phyloP scores from a whole-genome alignment of 495 filamentous ascomycete genomes.

The Talaromyces proteolyticus region DNA sequence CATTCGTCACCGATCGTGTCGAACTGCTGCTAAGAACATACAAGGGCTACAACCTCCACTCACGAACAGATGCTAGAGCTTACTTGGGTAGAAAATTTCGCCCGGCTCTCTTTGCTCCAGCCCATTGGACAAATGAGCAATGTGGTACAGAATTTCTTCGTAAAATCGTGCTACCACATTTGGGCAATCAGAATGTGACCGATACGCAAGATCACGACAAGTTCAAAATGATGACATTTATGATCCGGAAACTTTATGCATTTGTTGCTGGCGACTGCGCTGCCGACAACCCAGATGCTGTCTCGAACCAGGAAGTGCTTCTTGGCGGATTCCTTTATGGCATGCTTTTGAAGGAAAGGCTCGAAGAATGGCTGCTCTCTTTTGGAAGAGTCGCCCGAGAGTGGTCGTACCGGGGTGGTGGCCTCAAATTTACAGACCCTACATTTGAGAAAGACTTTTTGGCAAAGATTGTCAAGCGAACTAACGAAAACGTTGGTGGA shows the following conservation, averaged over 20 bases:
- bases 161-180: slow-evolving; percentile 83
- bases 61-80: slow-evolving; percentile 66
- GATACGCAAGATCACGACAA: slow-evolving; percentile 82
- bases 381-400: slow-evolving; percentile 57
- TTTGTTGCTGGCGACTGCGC: slow-evolving; percentile 88
- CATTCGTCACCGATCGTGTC: slow-evolving; percentile 90
- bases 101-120: slow-evolving; percentile 71
- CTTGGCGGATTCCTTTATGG: slow-evolving; percentile 91
- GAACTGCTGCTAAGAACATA: slow-evolving; percentile 90
- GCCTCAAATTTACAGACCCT: slow-evolving; percentile 59
- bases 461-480: slow-evolving; percentile 64
- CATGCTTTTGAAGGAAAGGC: slow-evolving; percentile 88
- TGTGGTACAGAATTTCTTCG: slow-evolving; percentile 85
- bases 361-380: slow-evolving; percentile 79
- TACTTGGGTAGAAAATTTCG: slow-evolving; percentile 88
- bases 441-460: slow-evolving; percentile 75
- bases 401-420: slow-evolving; percentile 60
- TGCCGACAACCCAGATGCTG: slow-evolving; percentile 90
- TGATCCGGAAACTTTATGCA: slow-evolving; percentile 91
- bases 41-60: slow-evolving; percentile 80
- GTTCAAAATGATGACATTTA: slow-evolving; percentile 90
- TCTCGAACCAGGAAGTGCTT: slow-evolving; percentile 89
- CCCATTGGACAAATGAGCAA: slow-evolving; percentile 78
- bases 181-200: slow-evolving; percentile 75
- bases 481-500: slow-evolving; percentile 83